Evolutionary conservation across 768 basidiomycete genomes (phyloP).

Genomic region (Pulveroboletus frians): DNA sequence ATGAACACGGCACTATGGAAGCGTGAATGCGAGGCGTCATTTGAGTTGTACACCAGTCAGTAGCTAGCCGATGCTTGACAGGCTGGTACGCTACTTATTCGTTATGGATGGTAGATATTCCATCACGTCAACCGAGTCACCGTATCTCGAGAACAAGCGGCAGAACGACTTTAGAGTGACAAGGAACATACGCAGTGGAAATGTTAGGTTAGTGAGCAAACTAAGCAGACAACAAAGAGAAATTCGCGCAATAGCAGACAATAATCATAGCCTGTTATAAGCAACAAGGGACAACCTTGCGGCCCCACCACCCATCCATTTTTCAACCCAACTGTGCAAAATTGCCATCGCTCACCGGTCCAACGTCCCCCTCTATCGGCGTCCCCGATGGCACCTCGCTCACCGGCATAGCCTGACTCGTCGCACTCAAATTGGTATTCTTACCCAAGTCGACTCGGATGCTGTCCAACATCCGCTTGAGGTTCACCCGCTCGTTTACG

Average conservation of each 20-base stretch:
- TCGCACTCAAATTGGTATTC: conserved; percentile 48
- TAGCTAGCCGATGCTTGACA: not conserved
- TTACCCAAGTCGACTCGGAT: conserved; percentile 61
- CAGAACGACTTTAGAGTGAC: not conserved
- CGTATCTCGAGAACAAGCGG: too few relatives aligned
- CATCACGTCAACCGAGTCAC: too few relatives aligned
- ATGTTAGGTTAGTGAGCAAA: not conserved
- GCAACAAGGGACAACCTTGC: too few relatives aligned
- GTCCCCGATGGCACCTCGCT: conserved; percentile 46
- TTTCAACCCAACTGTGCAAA: conserved; percentile 46
- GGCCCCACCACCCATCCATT: too few relatives aligned
- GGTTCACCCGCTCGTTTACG: conserved; percentile 68
- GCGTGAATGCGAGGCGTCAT: not conserved
- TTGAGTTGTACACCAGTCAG: not conserved
- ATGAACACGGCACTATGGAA: conserved; percentile 5
- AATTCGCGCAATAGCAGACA: conserved; percentile 19
- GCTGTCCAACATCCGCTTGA: conserved; percentile 68
- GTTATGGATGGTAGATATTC: too few relatives aligned
- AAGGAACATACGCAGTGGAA: conserved; percentile 1
- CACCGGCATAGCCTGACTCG: conserved; percentile 54
- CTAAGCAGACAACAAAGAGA: conserved; percentile 8
- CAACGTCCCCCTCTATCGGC: conserved; percentile 46
- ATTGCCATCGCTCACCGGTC: conserved; percentile 51
- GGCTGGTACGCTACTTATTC: too few relatives aligned
- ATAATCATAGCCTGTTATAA: conserved; percentile 21